phyloP scores from a whole-genome alignment of 495 filamentous ascomycete species.

The Talaromyces adpressus region DNA sequence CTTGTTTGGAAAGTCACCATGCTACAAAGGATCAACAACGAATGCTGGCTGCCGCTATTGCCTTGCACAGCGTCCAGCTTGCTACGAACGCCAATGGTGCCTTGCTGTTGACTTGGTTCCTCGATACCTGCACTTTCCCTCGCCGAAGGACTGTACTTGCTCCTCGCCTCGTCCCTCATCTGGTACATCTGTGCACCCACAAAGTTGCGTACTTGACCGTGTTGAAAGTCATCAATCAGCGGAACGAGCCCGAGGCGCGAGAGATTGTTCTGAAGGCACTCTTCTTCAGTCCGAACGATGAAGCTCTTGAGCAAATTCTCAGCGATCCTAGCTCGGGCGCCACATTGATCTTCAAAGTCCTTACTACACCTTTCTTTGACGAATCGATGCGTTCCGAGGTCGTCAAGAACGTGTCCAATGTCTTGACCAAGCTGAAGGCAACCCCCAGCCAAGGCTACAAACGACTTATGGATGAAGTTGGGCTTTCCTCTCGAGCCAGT shows the following conservation, averaged over 20 bases:
- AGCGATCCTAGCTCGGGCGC: conserved; percentile 88
- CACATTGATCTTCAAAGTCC: conserved; percentile 94
- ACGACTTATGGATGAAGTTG: conserved; percentile 96
- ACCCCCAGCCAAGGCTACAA: conserved; percentile 95
- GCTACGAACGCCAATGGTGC: conserved; percentile 96
- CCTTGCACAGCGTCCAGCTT: conserved; percentile 90
- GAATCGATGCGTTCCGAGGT: conserved; percentile 83
- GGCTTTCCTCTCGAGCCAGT: conserved; percentile 59
- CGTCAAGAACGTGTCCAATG: conserved; percentile 82
- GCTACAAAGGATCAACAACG: conserved; percentile 92
- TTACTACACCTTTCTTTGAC: conserved; percentile 97
- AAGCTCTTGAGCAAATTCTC: conserved; percentile 83
- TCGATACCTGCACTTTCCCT: conserved; percentile 96
- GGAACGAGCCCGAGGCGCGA: conserved; percentile 88
- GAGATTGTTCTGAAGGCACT: conserved; percentile 85
- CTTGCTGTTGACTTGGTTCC: conserved; percentile 91
- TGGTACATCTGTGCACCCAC: conserved; percentile 97
- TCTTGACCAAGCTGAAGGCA: conserved; percentile 83
- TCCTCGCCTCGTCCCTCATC: conserved; percentile 84
- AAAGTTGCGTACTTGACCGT: conserved; percentile 98
- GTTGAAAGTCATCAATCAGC: conserved; percentile 96
- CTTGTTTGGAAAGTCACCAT: conserved; percentile 94
- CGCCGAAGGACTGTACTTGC: conserved; percentile 86
- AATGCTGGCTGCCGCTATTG: conserved; percentile 90
- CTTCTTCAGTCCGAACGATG: conserved; percentile 89